These are phyloP conservation scores for Colletotrichum orbiculare DNA, from an alignment of 2,329 filamentous ascomycete species.

Conservation along the genomic window DNA sequence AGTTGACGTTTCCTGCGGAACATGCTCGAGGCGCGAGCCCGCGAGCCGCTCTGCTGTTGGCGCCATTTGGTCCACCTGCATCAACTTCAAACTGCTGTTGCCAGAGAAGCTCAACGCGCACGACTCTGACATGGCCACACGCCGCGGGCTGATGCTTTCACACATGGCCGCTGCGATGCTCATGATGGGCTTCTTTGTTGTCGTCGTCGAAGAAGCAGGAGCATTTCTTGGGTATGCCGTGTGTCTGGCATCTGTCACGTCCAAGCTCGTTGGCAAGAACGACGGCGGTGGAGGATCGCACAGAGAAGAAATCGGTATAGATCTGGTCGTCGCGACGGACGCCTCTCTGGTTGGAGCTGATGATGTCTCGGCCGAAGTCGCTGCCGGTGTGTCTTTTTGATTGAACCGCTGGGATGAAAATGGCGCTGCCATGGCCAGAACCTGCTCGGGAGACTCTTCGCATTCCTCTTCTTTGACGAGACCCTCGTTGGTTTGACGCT, in stretches of 20 bases:
- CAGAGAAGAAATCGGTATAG: slow-evolving; percentile 33
- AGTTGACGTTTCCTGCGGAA: slow-evolving; percentile 9
- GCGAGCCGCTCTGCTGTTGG: slow-evolving; percentile 9
- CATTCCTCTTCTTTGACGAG: slow-evolving; percentile 48
- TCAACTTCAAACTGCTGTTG: slow-evolving; percentile 14
- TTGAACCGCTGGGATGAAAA: slow-evolving; percentile 11
- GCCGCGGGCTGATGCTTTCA: slow-evolving; percentile 4
- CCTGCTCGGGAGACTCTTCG: slow-evolving; percentile 37
- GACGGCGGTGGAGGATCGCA: slow-evolving; percentile 33
- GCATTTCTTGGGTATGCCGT: slow-evolving; percentile 9
- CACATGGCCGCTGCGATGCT: slow-evolving; percentile 31
- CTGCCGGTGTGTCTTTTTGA: background rate
- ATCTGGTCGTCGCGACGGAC: slow-evolving; percentile 19
- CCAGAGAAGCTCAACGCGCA: slow-evolving; percentile 5
- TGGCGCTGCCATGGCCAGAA: slow-evolving; percentile 34
- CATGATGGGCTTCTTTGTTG: slow-evolving; percentile 17
- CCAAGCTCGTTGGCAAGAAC: background rate
- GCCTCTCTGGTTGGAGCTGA: background rate
- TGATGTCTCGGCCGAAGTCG: slow-evolving; percentile 1
- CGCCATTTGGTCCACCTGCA: slow-evolving; percentile 13
- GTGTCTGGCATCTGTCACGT: background rate
- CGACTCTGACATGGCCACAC: slow-evolving; percentile 7
- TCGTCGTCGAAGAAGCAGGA: background rate
- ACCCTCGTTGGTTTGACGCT: slow-evolving; percentile 45
- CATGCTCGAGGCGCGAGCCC: slow-evolving; percentile 2